phyloP scores from a whole-genome alignment of 805 yeast species.

The Wickerhamiella dianesei region DNA sequence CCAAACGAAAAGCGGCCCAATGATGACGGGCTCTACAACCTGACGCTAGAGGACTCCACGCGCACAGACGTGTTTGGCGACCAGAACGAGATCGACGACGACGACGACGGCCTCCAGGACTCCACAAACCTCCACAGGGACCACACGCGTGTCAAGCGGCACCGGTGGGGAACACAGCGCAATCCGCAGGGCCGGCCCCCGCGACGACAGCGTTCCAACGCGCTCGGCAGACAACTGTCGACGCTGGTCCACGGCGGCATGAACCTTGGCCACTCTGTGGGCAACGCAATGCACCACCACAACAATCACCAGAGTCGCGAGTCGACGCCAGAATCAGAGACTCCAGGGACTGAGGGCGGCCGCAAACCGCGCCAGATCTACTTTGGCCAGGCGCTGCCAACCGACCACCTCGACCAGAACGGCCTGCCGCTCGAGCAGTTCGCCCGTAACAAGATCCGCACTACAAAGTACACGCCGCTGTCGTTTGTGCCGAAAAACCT shows the following conservation, averaged over 20 bases:
- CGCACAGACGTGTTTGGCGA: neutral
- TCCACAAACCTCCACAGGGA: no score
- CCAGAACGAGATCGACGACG: constrained; percentile 3
- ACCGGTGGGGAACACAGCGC: constrained; percentile 74
- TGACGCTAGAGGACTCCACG: no score
- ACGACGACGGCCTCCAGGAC: constrained; percentile 11
- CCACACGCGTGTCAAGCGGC: constrained; percentile 7
- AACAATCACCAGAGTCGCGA: neutral
- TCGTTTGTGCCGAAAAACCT: constrained; percentile 80
- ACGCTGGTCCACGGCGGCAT: neutral
- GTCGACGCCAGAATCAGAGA: neutral
- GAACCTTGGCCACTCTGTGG: neutral
- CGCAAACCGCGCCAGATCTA: constrained; percentile 29
- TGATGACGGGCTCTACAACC: no score
- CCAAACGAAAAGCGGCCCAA: no score
- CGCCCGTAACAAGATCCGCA: constrained; percentile 83
- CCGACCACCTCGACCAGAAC: constrained; percentile 31
- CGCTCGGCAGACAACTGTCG: neutral
- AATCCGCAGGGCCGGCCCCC: constrained; percentile 54
- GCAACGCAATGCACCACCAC: no score
- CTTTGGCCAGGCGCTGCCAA: constrained; percentile 39
- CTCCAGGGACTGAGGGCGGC: neutral
- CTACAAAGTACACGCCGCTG: constrained; percentile 88
- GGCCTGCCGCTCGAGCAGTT: constrained; percentile 48
- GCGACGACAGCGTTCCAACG: constrained; percentile 1